phyloP scores from a whole-genome alignment of 495 filamentous ascomycete species.

The Aspergillus nidulans region DNA sequence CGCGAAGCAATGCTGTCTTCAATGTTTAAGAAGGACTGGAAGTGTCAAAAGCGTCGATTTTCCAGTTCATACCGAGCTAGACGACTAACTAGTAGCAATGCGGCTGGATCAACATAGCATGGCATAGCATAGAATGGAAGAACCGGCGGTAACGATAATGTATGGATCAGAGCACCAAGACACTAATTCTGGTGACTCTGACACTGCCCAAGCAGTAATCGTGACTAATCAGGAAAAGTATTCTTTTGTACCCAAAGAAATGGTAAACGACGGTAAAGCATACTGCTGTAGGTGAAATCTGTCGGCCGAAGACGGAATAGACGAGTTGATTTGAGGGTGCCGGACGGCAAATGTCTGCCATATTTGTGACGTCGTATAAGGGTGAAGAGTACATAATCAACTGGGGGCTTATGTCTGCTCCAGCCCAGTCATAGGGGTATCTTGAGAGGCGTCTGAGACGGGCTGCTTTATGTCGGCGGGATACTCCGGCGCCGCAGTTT shows the following conservation, averaged over 20 bases:
- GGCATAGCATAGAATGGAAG: too few species aligned
- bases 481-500: conserved; percentile 22
- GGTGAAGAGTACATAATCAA: background rate
- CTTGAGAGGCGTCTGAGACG: conserved; percentile 22
- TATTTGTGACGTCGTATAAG: background rate
- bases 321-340: background rate
- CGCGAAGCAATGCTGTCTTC: background rate
- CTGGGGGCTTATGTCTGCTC: conserved; percentile 26
- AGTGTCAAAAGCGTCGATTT: background rate
- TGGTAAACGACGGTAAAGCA: background rate
- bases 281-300: background rate
- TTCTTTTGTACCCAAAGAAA: background rate
- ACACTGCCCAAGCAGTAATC: background rate
- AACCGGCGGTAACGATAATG: background rate
- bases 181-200: background rate
- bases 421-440: conserved; percentile 40
- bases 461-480: conserved; percentile 35
- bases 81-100: background rate
- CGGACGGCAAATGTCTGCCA: background rate
- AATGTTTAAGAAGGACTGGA: background rate
- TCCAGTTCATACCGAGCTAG: background rate
- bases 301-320: background rate
- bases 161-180: background rate
- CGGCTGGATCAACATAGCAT: background rate
- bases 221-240: background rate